Conservation (phyloP, 2,329 filamentous ascomycete species). For the Coleophoma crateriformis region DNA sequence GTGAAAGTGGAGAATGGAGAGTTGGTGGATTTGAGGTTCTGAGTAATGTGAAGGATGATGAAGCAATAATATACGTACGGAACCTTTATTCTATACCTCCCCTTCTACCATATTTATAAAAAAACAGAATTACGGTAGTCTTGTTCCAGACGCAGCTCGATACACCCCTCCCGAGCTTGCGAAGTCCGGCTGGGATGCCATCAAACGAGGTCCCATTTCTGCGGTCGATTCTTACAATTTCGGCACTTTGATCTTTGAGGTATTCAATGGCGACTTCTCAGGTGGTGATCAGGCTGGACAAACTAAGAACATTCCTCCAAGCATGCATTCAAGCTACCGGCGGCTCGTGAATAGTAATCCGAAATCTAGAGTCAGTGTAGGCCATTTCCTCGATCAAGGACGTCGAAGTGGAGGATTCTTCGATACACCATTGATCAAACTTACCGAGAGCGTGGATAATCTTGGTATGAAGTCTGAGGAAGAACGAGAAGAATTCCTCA, state of each 20-base stretch:
- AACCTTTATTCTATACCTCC: neutral
- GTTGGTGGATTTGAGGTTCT: slow-evolving; percentile 88
- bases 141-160: slow-evolving; percentile 77
- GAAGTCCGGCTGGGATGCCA: slow-evolving; percentile 83
- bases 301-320: slow-evolving; percentile 78
- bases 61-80: slow-evolving; percentile 78
- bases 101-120: too few relatives aligned
- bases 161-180: slow-evolving; percentile 86
- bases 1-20: slow-evolving; percentile 97
- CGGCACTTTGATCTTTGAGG: slow-evolving; percentile 79
- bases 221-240: slow-evolving; percentile 86
- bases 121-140: slow-evolving; percentile 71
- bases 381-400: slow-evolving; percentile 86
- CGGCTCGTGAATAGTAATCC: slow-evolving; percentile 83
- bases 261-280: slow-evolving; percentile 80
- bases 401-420: slow-evolving; percentile 81
- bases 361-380: slow-evolving; percentile 78
- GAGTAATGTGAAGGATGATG: slow-evolving; percentile 93
- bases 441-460: slow-evolving; percentile 90
- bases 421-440: slow-evolving; percentile 83
- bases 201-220: slow-evolving; percentile 75
- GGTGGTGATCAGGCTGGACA: slow-evolving; percentile 77
- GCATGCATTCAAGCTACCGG: slow-evolving; percentile 89
- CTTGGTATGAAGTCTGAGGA: slow-evolving; percentile 80
- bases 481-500: slow-evolving; percentile 80